Evolutionary conservation across 2,329 filamentous ascomycete species (phyloP), one percentile per base, ranked within the genome.

Genomic region (Hymenoscyphus fraxineus): DNA sequence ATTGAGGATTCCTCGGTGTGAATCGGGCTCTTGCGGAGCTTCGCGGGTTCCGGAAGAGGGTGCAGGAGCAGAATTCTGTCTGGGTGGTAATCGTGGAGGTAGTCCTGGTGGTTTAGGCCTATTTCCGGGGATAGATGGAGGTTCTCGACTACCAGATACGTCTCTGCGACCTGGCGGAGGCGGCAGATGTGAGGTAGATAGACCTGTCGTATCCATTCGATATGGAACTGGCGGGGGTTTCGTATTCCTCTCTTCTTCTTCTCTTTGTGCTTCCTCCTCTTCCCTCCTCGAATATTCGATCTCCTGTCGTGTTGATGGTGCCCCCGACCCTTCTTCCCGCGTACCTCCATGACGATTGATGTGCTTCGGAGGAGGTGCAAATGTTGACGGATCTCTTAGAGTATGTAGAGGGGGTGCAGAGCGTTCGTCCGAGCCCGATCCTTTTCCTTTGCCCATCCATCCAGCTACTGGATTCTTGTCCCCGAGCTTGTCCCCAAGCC

Each of bases 341-440:
- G 65, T 69, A 19, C 74, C 74, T 65, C 76, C 69, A 61, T 72
- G 73, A 27, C 27, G 27, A 44, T 72, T 71, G 40, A 73, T 64
- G 63, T 76, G 84, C 73, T 85, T 90, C 1, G 88, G 88, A 51
- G 88, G 88, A 41, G 88, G 87, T 0, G 82, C 88, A 74, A 91
- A 91, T 1, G 83, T 80, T 0, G 81, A 72, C 1, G 87, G 88
- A 71, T 91, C 88, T 76, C 84, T 87, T 22, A 91, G 75, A 1
- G 82, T 80, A 1, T 83, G 80, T 13, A 91, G 74, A 16, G 88
- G 88, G 58, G 80, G 79, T 27, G 71, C 68, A 10, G 68, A 59
- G 67, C 71, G 72, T 40, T 73, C 70, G 64, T 67, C 68, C 55
- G 62, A 62, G 59, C 66, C 66, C 31, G 70, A 31, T 44, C 71